These are phyloP conservation scores for Obelidium mucronatum DNA, from an alignment of 192 early-diverging fungal species.

Conservation along the genomic window DNA sequence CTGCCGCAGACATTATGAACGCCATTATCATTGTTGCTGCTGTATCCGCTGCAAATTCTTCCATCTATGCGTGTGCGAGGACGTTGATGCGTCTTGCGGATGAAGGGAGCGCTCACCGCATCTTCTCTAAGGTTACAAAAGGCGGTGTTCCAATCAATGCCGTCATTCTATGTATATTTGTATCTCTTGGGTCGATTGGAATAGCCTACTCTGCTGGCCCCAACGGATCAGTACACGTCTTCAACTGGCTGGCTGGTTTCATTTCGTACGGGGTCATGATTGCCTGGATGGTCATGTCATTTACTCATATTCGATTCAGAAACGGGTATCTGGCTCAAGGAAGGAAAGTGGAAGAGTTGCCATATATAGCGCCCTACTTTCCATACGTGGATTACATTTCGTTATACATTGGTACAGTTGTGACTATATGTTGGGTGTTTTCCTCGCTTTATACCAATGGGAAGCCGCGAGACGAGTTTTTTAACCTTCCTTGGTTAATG, in stretches of 20 bases:
- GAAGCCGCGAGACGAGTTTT: background rate
- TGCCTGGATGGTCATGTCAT: conserved; percentile 34
- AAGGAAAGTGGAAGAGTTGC: conserved; percentile 15
- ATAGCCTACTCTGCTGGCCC: background rate
- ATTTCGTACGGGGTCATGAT: conserved; percentile 29
- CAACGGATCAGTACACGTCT: conserved; percentile 50
- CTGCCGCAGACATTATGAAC: conserved; percentile 74
- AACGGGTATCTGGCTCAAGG: conserved; percentile 31
- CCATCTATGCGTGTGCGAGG: conserved; percentile 75
- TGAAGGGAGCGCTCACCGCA: conserved; percentile 68
- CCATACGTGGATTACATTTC: conserved; percentile 27
- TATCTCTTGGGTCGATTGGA: background rate
- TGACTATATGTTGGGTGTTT: conserved; percentile 10
- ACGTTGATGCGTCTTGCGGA: conserved; percentile 67
- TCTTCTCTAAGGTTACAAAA: conserved; percentile 53
- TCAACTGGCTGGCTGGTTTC: conserved; percentile 50
- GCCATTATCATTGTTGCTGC: conserved; percentile 75
- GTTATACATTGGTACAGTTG: conserved; percentile 22
- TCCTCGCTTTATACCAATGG: background rate
- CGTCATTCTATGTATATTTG: conserved; percentile 38
- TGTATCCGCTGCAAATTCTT: conserved; percentile 79
- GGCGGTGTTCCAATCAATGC: conserved; percentile 72
- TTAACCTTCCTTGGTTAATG: conserved; percentile 24
- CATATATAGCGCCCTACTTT: conserved; percentile 26
- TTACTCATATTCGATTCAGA: conserved; percentile 34